A percentile compares a stretch with the other conserved stretches of the same genome.
Evolutionary conservation across 176 grass and related monocot genomes (phyloP).

Genomic region (Eleusine coracana): DNA sequence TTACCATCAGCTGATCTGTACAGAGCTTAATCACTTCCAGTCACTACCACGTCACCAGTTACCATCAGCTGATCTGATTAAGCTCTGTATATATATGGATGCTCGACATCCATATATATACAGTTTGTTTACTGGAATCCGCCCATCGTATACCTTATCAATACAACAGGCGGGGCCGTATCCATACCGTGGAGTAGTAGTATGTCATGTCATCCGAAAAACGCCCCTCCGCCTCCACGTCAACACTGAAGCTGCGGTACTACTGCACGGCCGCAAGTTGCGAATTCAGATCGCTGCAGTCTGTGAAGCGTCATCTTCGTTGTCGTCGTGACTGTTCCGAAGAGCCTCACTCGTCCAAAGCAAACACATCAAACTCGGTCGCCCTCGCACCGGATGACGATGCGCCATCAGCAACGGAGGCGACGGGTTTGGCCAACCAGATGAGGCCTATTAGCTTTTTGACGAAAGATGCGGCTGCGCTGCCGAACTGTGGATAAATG

Average conservation of each 20-base stretch:
- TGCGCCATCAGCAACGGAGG: not conserved
- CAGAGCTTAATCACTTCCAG: not conserved
- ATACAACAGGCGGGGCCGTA: not conserved
- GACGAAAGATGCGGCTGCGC: not conserved
- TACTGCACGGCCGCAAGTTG: not conserved
- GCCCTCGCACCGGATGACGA: not conserved
- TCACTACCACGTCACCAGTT: too few species aligned
- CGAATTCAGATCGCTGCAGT: not conserved
- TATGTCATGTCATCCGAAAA: not conserved
- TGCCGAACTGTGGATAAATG: not conserved
- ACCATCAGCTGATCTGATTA: too few species aligned
- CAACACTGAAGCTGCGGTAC: not conserved
- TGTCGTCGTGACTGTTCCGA: not conserved
- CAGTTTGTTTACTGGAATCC: not conserved
- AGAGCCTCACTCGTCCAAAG: not conserved
- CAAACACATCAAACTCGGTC: not conserved
- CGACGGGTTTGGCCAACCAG: constrained; percentile 13
- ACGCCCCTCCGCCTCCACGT: not conserved
- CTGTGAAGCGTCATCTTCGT: not conserved
- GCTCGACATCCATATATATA: not conserved
- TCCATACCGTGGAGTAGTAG: not conserved
- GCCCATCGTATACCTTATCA: constrained; percentile 3
- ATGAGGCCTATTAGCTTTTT: not conserved
- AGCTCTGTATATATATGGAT: too few species aligned
- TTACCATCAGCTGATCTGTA: not conserved